Base-by-base conservation (phyloP, 2,329 filamentous ascomycete genomes). In the Trichoderma sp. region DNA sequence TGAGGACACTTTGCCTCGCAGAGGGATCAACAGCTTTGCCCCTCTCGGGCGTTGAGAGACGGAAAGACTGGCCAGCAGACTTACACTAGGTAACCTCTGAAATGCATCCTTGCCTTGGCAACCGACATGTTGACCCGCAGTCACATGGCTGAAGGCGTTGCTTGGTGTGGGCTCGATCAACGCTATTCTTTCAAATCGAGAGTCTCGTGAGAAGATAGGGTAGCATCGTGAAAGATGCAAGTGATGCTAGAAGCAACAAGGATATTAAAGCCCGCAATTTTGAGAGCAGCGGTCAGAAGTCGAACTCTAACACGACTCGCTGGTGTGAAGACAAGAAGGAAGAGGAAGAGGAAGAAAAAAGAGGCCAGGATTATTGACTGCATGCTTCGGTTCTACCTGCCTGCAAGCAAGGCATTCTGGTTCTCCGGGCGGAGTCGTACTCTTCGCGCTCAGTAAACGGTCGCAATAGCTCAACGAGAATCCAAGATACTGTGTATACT, bases 81-180 rank as follows among this genome's bases (percentile, higher is more conserved):
- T 48, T 48, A 65, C 42, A 57, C 35, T 56, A 35, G 63, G 63
- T 65, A 65, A 65, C 52, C 53, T 37, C 19, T 29, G 34, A 53
- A n/a, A 67, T 61, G 45, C 45, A 54, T 67, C 63, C 35, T 56
- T 25, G 63, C 37, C 39, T 65, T 57, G 37, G 63, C 52, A 57
- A 57, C 52, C 32, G 29, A 48, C 57, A 48, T 48, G 58, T 61
- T 37, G 57, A 67, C 65, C 34, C 29, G 35, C 42, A 59, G 67
- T 68, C 67, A 68, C 67, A 68, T 68, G 67, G 67, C 39, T 53
- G 8, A 19, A 53, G n/a, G 52, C 61, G 63, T 52, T 19, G 63
- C 39, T 35, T 32, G 37, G 22, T 50, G 50, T 48, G 48, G 58
- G 45, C 65, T 56, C 37, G 37, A 65, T 48, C 39, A 48, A 57